A percentile compares a stretch with the other conserved stretches of the same genome.
Conservation (phyloP, 202 grass and related monocot genomes). For the Bolboschoenoplectus hybrid region DNA sequence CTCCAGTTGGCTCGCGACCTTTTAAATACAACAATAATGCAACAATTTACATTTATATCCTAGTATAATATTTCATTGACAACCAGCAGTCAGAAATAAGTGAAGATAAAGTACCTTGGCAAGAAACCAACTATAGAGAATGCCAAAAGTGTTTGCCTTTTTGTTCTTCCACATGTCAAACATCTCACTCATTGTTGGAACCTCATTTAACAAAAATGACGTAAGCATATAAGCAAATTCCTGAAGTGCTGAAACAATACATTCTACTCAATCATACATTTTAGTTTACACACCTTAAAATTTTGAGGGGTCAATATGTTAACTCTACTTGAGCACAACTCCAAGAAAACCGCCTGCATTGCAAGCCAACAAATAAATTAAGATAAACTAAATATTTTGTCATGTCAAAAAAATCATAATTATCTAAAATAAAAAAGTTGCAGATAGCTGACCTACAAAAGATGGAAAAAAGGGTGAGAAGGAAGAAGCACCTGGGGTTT, state of each 20-base stretch:
- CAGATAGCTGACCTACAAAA: constrained; percentile 50
- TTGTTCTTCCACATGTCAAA: constrained; percentile 98
- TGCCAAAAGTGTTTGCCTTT: constrained; percentile 94
- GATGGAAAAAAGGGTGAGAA: constrained; percentile 48
- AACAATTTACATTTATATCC: constrained; percentile 28
- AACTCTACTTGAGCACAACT: constrained; percentile 76
- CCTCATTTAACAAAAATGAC: constrained; percentile 47
- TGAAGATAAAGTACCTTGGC: constrained; percentile 56
- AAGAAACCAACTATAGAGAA: constrained; percentile 98
- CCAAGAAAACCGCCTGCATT: constrained; percentile 88
- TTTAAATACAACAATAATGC: constrained; percentile 39
- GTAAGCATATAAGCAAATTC: neutral
- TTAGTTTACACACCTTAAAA: constrained; percentile 60
- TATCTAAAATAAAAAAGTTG: constrained; percentile 28
- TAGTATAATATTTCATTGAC: constrained; percentile 16
- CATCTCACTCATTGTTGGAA: constrained; percentile 92
- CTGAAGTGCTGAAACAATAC: neutral
- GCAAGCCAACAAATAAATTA: constrained; percentile 20
- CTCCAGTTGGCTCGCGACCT: constrained; percentile 89
- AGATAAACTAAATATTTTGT: constrained; percentile 32
- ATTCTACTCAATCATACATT: neutral
- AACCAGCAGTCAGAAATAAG: neutral
- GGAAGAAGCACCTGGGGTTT: constrained; percentile 86
- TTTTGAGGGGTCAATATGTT: constrained; percentile 77
- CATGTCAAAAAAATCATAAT: neutral